These are phyloP conservation scores for Nannochloropsis oceanica DNA, from an alignment of 108 stramenopile genomes.

Conservation along the genomic window DNA sequence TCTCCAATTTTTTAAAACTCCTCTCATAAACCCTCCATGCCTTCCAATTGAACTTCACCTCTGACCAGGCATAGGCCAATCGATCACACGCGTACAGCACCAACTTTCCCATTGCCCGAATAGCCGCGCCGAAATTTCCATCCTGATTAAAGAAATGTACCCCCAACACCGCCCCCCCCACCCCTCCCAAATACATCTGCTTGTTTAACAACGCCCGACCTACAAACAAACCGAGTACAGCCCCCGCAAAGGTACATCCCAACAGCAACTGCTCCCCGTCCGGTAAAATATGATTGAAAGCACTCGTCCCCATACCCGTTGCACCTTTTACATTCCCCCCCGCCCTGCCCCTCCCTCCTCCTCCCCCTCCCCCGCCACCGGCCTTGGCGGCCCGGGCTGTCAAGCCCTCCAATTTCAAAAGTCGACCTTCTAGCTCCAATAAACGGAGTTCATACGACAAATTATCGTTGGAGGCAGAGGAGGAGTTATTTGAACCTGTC, in stretches of 20 bases:
- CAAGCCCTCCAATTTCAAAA: neutral
- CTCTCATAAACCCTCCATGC: neutral
- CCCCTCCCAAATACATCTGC: neutral
- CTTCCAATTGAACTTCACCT: neutral
- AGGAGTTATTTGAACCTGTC: neutral
- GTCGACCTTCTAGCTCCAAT: neutral
- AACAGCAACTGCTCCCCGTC: neutral
- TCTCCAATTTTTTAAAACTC: neutral
- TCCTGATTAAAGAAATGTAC: neutral
- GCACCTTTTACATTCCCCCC: neutral
- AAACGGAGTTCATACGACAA: neutral
- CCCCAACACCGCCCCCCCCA: neutral
- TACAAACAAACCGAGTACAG: neutral
- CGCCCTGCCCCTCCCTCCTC: neutral
- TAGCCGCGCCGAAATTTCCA: neutral
- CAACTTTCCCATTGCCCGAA: neutral
- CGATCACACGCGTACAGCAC: neutral
- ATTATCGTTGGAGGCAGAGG: neutral
- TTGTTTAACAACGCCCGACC: neutral
- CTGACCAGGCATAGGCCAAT: neutral
- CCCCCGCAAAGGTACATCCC: neutral
- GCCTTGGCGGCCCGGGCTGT: neutral
- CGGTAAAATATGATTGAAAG: neutral
- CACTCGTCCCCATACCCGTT: neutral
- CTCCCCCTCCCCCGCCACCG: neutral